Evolutionary conservation across 495 filamentous ascomycete genomes (phyloP), one percentile per base, ranked within the genome.

Genomic region (Penicillium chermesinum): DNA sequence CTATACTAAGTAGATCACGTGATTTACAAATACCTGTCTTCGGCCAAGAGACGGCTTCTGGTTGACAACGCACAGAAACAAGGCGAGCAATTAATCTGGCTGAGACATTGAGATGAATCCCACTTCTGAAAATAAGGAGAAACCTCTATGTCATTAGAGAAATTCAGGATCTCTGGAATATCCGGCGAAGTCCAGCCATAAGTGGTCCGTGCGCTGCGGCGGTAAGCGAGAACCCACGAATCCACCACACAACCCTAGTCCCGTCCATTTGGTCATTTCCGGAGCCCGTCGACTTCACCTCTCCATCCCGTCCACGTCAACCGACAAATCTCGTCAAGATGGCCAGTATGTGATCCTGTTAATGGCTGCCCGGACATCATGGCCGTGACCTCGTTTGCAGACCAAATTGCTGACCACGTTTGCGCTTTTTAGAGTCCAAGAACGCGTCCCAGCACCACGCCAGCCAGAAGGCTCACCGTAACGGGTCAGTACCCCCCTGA

Each of bases 381-480:
- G 15, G 33, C 34, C 7, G 2, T 14, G 18, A 37, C 17, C 18
- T 36, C 12, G 13, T 22, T 15, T 32, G 13, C 16, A 45, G n/a
- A 52, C 32, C 25, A 49, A 40, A 52, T 58, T 49, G 46, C 57
- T 67, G 55, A 64, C 67, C 52, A 49, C 50, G 39, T 35, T 53
- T 59, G 58, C 50, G 52, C 55, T 59, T 38, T 44, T 47, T 66
- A 94, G 89, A 96, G 82, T 96, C 91, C 51, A 96, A 96, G 88
- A 96, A 96, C 82, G 91, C 89, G 73, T 96, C 91, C 57, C 91
- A 96, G 82, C 91, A 95, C 79, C 96, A 97, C 76, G 85, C 88
- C 80, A 81, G 77, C 69, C 86, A 88, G 79, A 98, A 98, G 85
- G 87, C 87, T 74, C 91, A 96, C 85, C 82, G 82, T 69, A 96